Conservation (phyloP, 1,139 yeast genomes). For the Suhomyces maxii region DNA sequence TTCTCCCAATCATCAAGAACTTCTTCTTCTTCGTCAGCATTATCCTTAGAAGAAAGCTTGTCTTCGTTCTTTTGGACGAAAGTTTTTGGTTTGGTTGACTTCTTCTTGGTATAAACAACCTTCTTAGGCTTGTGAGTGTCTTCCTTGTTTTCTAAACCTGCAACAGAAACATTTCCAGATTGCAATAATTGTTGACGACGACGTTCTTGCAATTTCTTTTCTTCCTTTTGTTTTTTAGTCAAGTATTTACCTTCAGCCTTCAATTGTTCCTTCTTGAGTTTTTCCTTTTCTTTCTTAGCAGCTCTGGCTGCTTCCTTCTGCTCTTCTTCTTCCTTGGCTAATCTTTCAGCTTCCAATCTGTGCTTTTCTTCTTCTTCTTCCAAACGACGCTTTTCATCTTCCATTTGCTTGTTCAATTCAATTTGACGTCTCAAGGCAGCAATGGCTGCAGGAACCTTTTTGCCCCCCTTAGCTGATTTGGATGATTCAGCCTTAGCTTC, state of each 20-base stretch:
- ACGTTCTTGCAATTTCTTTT: constrained; percentile 80
- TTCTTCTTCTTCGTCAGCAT: constrained; percentile 24
- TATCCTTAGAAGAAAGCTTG: constrained; percentile 15
- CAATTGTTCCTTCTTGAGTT: constrained; percentile 71
- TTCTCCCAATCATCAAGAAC: constrained; percentile 58
- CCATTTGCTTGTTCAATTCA: constrained; percentile 81
- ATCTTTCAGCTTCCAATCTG: constrained; percentile 60
- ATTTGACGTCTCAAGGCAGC: constrained; percentile 83
- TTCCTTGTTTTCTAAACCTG: constrained; percentile 54
- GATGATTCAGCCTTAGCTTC: constrained; percentile 9
- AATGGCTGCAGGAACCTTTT: constrained; percentile 75
- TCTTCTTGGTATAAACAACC: constrained; percentile 75
- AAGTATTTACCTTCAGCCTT: constrained; percentile 90
- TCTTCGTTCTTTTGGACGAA: constrained; percentile 24
- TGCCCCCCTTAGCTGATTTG: constrained; percentile 49
- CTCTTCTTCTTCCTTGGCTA: constrained; percentile 63
- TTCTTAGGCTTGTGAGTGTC: constrained; percentile 59
- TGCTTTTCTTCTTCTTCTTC: constrained; percentile 73
- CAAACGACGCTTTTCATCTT: constrained; percentile 63
- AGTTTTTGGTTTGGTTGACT: constrained; percentile 48
- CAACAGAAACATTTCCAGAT: constrained; percentile 70
- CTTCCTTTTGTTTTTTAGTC: constrained; percentile 94
- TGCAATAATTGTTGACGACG: constrained; percentile 85
- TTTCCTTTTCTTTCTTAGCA: constrained; percentile 80
- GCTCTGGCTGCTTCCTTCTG: constrained; percentile 70